These are phyloP conservation scores for Vitis hybrid DNA, from an alignment of 177 flowering plant species.

Conservation along the genomic window DNA sequence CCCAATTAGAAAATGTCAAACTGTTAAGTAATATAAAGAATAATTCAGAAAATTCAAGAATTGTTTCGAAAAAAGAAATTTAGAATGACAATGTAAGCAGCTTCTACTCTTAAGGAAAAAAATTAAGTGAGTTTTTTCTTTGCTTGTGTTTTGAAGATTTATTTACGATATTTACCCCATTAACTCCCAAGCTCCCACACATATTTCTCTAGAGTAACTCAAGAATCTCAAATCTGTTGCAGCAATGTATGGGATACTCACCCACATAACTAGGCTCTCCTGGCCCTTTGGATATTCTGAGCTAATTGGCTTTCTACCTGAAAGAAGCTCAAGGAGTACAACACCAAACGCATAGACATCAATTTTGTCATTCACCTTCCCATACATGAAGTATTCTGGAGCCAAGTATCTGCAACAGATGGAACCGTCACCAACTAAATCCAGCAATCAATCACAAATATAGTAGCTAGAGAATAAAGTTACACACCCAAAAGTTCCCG, in stretches of 20 bases:
- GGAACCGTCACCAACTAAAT: neutral
- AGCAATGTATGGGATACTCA: slow-evolving; percentile 30
- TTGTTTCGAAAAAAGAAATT: no score
- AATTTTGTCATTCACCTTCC: slow-evolving; percentile 81
- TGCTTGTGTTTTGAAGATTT: no score
- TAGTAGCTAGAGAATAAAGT: neutral
- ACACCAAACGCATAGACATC: slow-evolving; percentile 98
- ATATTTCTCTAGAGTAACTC: no score
- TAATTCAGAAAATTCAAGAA: no score
- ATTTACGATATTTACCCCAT: no score
- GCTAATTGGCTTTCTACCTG: slow-evolving; percentile 89
- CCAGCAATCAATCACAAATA: neutral
- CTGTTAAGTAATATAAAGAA: no score
- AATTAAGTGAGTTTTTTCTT: no score
- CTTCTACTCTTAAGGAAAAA: no score
- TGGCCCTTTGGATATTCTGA: slow-evolving; percentile 70
- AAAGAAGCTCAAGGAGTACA: slow-evolving; percentile 92
- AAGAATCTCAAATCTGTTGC: no score
- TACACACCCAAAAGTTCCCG: slow-evolving; percentile 96
- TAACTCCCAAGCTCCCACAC: no score
- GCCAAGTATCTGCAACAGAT: slow-evolving; percentile 78
- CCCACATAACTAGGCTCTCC: slow-evolving; percentile 98
- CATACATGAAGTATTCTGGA: slow-evolving; percentile 97
- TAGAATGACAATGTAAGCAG: no score
- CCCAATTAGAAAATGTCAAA: no score